Percentiles rank a stretch among this genome's conserved stretches.
These are phyloP conservation scores for Pelomyxa schiedti DNA, from an alignment of 78 protist genomes.

Conservation along the genomic window DNA sequence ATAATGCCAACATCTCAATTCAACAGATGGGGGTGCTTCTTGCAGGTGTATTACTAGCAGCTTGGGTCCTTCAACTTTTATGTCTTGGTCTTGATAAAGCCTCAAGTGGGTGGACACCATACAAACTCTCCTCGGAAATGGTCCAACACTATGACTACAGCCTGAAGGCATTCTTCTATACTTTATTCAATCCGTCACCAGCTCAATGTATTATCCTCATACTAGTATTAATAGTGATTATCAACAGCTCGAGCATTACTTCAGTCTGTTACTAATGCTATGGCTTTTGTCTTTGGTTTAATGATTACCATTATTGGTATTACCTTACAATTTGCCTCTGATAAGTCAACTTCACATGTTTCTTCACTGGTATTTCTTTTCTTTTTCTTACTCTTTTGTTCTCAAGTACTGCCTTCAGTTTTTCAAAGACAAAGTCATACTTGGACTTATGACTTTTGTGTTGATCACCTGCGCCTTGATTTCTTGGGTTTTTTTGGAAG, in stretches of 20 bases:
- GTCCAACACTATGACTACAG: background rate
- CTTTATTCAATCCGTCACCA: background rate
- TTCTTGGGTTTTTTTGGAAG: background rate
- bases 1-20: no score
- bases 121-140: no score
- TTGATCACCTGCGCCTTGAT: background rate
- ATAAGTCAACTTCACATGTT: background rate
- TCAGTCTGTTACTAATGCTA: background rate
- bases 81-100: no score
- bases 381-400: no score
- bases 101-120: no score
- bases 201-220: no score
- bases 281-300: conserved; percentile 1
- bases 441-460: background rate
- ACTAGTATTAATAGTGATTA: no score
- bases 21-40: no score
- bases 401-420: background rate
- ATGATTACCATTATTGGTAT: conserved; percentile 12
- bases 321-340: conserved; percentile 1
- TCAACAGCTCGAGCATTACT: background rate
- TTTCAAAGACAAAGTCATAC: background rate
- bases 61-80: no score
- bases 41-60: no score
- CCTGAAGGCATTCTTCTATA: background rate
- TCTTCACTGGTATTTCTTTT: background rate